These are phyloP conservation scores for Diatrype stigma DNA, from an alignment of 2,329 filamentous ascomycete genomes.

Conservation along the genomic window DNA sequence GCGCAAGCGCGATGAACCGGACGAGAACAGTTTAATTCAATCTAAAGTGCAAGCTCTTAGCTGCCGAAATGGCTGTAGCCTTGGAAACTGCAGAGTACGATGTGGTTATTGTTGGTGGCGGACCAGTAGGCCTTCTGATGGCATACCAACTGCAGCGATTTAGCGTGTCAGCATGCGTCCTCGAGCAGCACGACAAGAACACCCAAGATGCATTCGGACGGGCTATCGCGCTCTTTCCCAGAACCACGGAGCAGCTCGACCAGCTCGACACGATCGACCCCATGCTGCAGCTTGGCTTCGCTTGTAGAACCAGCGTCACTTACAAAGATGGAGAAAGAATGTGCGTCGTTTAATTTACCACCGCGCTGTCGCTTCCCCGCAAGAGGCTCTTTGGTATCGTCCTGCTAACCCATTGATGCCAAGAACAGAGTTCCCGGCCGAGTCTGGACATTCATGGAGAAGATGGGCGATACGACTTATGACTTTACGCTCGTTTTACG, in stretches of 20 bases:
- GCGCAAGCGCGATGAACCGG: too few relatives aligned
- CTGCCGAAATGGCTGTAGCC: too few relatives aligned
- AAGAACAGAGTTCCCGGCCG: slow-evolving; percentile 28
- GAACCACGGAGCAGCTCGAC: slow-evolving; percentile 48
- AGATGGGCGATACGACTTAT: slow-evolving; percentile 47
- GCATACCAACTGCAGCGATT: slow-evolving; percentile 42
- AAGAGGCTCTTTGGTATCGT: too few relatives aligned
- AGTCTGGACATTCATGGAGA: slow-evolving; percentile 50
- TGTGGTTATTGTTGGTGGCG: neutral
- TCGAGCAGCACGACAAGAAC: slow-evolving; percentile 45
- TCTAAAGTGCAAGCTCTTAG: too few relatives aligned
- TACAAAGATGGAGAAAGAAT: slow-evolving; percentile 30
- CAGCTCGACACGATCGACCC: slow-evolving; percentile 45
- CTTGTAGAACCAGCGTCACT: slow-evolving; percentile 44
- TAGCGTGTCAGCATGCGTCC: slow-evolving; percentile 38
- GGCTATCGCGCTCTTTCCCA: slow-evolving; percentile 50
- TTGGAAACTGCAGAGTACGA: neutral
- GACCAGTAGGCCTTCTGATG: slow-evolving; percentile 27
- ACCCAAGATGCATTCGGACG: slow-evolving; percentile 48
- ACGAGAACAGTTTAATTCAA: too few relatives aligned
- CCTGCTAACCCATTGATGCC: too few relatives aligned
- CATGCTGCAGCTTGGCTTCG: slow-evolving; percentile 49
- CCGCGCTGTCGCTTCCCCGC: too few relatives aligned
- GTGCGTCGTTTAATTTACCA: neutral
- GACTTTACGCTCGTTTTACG: slow-evolving; percentile 50